Evolutionary conservation across 495 filamentous ascomycete species (phyloP), one percentile per base, ranked within the genome.

Genomic region (Cercophora newfieldiana): DNA sequence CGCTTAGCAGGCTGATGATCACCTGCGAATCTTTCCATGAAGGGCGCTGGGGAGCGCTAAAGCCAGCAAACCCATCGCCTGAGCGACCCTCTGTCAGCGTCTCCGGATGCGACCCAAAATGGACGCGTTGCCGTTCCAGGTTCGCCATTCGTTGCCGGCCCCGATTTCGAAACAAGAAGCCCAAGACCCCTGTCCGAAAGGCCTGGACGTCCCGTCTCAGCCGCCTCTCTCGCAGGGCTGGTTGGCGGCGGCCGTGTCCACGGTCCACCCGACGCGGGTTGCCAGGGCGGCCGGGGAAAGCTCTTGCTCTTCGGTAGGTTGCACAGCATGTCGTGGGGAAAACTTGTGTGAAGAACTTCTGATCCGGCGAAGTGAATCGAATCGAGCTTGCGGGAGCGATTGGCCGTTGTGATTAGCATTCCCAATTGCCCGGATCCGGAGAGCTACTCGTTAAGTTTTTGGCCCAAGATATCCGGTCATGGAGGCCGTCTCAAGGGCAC

Each of bases 191-290:
- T 63, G 61, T 24, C 31, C 31, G 25, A 49, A 59, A 56, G 44
- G 65, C 37, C 50, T 31, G 65, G 59, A 44, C 58, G 67, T 69
- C 67, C 65, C 58, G 67, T 69, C 67, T 69, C 67, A 69, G 67
- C 62, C 56, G 62, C 62, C 30, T 50, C 51, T 47, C 61, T 30
- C 54, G 29, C 63, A 65, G 63, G 63, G 63, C 63, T 65, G 63
- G 59, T 62, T 53, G 57, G 24, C 12, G n/a, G n/a, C 37, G 55
- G 55, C 55, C 55, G 3, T 21, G 49, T n/a, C 54, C 54, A 22
- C n/a, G 16, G 10, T 8, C 50, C 18, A 7, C 37, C 37, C 37
- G 37, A 8, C 25, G 19, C 29, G 55, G 55, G 60, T 63, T 64
- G 51, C 51, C 51, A 51, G 30, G 61, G 48, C 61, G 31, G 61